Conservation (phyloP, 2,329 filamentous ascomycete genomes). For the Fusarium anthophilum region DNA sequence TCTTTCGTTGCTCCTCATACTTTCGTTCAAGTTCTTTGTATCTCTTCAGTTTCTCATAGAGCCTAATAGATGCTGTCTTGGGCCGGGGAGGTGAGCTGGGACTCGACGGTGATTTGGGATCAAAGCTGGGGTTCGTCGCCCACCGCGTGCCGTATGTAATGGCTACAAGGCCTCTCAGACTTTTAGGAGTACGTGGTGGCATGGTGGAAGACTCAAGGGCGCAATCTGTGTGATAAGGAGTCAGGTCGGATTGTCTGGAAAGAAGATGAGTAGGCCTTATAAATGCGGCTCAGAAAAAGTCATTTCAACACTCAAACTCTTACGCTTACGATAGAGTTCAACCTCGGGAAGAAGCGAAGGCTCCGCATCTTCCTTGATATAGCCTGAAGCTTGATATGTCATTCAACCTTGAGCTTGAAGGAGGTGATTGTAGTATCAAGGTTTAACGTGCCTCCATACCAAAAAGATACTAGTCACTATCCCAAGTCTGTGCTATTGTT, state of each 20-base stretch:
- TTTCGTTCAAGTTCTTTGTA: neutral
- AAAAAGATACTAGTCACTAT: neutral
- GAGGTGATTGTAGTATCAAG: neutral
- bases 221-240: neutral
- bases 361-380: neutral
- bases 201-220: neutral
- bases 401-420: neutral
- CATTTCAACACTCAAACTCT: neutral
- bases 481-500: too few species aligned
- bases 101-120: neutral
- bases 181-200: neutral
- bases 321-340: neutral
- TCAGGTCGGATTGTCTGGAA: neutral
- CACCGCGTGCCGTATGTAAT: accelerated
- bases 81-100: neutral
- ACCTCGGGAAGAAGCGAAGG: accelerated
- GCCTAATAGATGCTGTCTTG: neutral
- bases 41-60: neutral
- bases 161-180: neutral
- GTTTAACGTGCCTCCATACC: neutral
- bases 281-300: neutral
- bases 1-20: accelerated
- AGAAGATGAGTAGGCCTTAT: accelerated
- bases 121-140: neutral
- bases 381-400: neutral